These are phyloP conservation scores for Xenoacremonium recifei DNA, from an alignment of 2,329 filamentous ascomycete genomes.

Conservation along the genomic window DNA sequence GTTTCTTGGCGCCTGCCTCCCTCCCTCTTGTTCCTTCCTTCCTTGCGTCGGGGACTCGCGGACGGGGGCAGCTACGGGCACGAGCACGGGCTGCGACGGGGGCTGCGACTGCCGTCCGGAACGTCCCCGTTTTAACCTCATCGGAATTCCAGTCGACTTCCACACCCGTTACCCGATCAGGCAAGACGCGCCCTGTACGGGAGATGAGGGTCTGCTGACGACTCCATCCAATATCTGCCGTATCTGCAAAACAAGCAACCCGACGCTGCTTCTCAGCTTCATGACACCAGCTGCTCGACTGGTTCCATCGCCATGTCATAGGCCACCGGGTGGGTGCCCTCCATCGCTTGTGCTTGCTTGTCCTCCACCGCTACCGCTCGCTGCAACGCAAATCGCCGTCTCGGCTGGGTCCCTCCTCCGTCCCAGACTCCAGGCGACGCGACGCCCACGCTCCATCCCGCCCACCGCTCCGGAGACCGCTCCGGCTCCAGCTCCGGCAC, in stretches of 20 bases:
- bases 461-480: background rate
- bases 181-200: no score
- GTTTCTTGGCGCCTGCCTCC: no score
- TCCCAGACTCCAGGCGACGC: no score
- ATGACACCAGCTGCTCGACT: background rate
- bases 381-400: slow-evolving; percentile 7
- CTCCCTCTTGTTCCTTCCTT: no score
- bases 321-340: slow-evolving; percentile 8
- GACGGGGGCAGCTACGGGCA: no score
- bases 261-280: slow-evolving; percentile 1
- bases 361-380: slow-evolving; percentile 5
- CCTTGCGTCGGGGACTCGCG: no score
- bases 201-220: background rate
- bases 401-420: no score
- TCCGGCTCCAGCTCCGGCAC: background rate
- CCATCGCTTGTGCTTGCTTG: slow-evolving; percentile 12
- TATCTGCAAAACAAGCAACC: background rate
- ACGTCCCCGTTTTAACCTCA: no score
- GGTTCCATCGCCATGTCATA: slow-evolving; percentile 7
- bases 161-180: background rate
- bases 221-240: background rate
- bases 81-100: no score
- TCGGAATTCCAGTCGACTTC: no score
- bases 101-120: no score
- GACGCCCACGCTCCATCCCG: no score